Percentiles rank a stretch among this genome's conserved stretches.
Evolutionary conservation across 371 early-diverging fungal genomes (phyloP).

Genomic region (Umbelopsis sp.): DNA sequence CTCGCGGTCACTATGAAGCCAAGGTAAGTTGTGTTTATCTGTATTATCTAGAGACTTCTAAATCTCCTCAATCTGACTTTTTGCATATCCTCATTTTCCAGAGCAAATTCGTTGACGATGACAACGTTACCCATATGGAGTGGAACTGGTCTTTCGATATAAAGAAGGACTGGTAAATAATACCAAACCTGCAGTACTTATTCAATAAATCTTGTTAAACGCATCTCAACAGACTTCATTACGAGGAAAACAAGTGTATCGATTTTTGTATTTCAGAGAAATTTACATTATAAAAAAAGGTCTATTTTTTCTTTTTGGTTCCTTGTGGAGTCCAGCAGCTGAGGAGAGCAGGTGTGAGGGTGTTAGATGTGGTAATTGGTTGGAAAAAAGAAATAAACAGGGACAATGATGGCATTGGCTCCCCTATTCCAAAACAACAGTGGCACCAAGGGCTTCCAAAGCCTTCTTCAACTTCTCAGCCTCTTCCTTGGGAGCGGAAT

Average conservation of each 20-base stretch:
- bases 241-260: constrained; percentile 15
- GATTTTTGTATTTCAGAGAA: constrained; percentile 17
- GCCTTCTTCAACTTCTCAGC: constrained; percentile 97
- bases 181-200: constrained; percentile 18
- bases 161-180: constrained; percentile 70
- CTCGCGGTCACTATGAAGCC: constrained; percentile 89
- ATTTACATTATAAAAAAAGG: constrained; percentile 16
- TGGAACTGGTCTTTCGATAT: constrained; percentile 72
- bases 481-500: constrained; percentile 91
- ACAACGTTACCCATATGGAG: constrained; percentile 60
- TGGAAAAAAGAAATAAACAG: background rate
- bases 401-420: background rate
- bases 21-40: constrained; percentile 43
- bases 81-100: constrained; percentile 6
- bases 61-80: background rate
- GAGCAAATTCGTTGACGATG: constrained; percentile 70
- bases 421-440: constrained; percentile 88
- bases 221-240: background rate
- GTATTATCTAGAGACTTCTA: too few species aligned
- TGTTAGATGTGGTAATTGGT: background rate
- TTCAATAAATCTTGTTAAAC: constrained; percentile 14
- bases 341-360: background rate
- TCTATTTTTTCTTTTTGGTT: constrained; percentile 10
- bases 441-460: constrained; percentile 93
- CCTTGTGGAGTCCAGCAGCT: background rate